Percentiles rank a stretch among this genome's conserved stretches.
Evolutionary conservation across 805 yeast genomes (phyloP).

Genomic region (Candida ulmi): DNA sequence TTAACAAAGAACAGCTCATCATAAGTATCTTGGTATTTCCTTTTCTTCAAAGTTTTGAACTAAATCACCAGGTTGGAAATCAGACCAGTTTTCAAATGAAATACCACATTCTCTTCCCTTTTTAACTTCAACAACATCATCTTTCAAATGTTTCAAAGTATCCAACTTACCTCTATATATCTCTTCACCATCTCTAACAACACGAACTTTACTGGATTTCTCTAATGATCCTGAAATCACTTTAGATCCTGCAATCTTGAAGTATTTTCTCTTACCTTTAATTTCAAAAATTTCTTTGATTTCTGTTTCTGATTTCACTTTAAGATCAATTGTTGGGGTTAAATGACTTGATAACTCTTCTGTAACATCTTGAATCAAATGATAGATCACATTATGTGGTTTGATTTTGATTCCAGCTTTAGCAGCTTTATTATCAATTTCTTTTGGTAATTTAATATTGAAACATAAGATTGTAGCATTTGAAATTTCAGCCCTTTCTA

Average conservation of each 20-base stretch:
- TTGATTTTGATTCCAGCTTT: constrained; percentile 49
- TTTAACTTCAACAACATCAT: constrained; percentile 67
- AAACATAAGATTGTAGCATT: constrained; percentile 74
- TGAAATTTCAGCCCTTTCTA: constrained; percentile 64
- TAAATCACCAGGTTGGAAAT: constrained; percentile 68
- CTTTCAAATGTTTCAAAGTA: constrained; percentile 76
- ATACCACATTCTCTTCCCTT: constrained; percentile 93
- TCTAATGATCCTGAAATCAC: constrained; percentile 64
- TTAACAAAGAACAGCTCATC: constrained; percentile 11
- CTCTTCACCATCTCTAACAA: constrained; percentile 44
- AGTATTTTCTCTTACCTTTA: constrained; percentile 47
- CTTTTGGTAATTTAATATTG: constrained; percentile 65
- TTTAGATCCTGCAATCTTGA: constrained; percentile 83
- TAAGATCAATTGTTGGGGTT: constrained; percentile 61
- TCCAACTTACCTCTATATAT: constrained; percentile 57
- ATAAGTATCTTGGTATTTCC: constrained; percentile 47
- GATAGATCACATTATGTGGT: constrained; percentile 77
- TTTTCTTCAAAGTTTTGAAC: constrained; percentile 70
- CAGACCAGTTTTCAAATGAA: constrained; percentile 61
- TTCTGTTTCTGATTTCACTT: constrained; percentile 59
- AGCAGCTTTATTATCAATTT: constrained; percentile 49
- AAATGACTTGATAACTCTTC: constrained; percentile 52
- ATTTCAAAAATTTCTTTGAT: constrained; percentile 71
- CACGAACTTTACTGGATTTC: constrained; percentile 52
- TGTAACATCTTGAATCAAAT: constrained; percentile 80